phyloP scores from a whole-genome alignment of 345 rosid species.

The Salix koriyanagi region DNA sequence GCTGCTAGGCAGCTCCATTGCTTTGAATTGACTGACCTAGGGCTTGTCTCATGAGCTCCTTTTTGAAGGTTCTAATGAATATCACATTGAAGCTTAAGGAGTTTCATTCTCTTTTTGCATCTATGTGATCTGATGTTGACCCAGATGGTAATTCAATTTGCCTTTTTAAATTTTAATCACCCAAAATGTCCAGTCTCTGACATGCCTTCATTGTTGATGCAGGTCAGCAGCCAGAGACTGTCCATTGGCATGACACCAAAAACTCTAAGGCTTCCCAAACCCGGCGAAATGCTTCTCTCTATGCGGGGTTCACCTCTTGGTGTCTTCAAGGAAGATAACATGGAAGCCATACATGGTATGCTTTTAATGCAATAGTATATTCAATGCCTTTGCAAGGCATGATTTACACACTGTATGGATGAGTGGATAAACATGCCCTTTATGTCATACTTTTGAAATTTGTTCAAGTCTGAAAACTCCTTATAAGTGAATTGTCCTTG shows the following conservation, averaged over 20 bases:
- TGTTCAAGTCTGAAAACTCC: background rate
- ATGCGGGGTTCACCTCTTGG: constrained; percentile 94
- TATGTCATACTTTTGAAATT: background rate
- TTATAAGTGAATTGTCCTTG: background rate
- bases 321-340: constrained; percentile 73
- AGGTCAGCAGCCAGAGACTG: constrained; percentile 67
- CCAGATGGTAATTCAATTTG: background rate
- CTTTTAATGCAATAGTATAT: background rate
- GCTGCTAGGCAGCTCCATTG: background rate
- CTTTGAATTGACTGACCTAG: background rate
- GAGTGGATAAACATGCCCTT: background rate
- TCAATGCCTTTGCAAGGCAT: background rate
- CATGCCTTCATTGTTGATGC: constrained; percentile 13
- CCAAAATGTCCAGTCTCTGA: background rate
- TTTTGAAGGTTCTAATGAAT: background rate
- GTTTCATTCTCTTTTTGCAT: background rate
- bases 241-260: constrained; percentile 92
- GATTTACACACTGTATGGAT: background rate
- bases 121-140: background rate
- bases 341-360: constrained; percentile 84
- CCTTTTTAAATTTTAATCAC: background rate
- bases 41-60: background rate
- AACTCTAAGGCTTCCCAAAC: constrained; percentile 71
- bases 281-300: constrained; percentile 87
- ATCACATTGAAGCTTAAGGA: background rate